A percentile compares a stretch with the other conserved stretches of the same genome.
Conservation (phyloP, 2,329 filamentous ascomycete species). For the Verticillium longisporum region DNA sequence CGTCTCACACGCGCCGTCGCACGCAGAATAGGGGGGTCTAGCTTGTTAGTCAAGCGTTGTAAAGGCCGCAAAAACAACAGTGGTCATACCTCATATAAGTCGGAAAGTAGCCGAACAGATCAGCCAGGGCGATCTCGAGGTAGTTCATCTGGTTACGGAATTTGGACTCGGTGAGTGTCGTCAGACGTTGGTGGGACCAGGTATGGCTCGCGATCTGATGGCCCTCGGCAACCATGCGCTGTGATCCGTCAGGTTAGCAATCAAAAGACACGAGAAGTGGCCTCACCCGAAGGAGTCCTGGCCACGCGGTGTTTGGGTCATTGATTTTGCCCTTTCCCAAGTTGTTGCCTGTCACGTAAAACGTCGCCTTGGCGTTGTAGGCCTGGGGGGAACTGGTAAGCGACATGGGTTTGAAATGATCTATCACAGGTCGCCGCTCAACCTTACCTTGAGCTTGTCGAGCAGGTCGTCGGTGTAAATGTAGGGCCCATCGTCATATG, state of each 20-base stretch:
- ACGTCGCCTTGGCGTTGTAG: slow-evolving; percentile 59
- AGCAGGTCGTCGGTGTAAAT: slow-evolving; percentile 34
- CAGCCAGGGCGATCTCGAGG: slow-evolving; percentile 48
- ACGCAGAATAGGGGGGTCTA: slow-evolving; percentile 35
- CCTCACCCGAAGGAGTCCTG: slow-evolving; percentile 27
- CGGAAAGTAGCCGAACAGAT: slow-evolving; percentile 47
- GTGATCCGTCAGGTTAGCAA: background rate
- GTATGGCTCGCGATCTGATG: slow-evolving; percentile 57
- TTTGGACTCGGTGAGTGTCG: slow-evolving; percentile 8
- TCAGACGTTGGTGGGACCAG: slow-evolving; percentile 35
- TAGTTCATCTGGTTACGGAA: slow-evolving; percentile 41
- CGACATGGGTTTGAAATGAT: background rate
- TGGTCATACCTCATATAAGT: slow-evolving; percentile 38
- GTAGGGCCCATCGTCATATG: slow-evolving; percentile 40
- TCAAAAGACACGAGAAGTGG: too few species aligned
- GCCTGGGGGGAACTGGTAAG: slow-evolving; percentile 14
- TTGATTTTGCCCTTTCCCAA: slow-evolving; percentile 40
- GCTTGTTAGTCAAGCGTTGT: background rate
- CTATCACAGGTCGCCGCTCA: background rate
- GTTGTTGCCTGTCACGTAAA: slow-evolving; percentile 46
- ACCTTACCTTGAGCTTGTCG: slow-evolving; percentile 32
- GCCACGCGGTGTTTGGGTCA: slow-evolving; percentile 29
- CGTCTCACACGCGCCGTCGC: slow-evolving; percentile 16
- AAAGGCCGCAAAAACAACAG: too few species aligned
- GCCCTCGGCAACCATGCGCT: slow-evolving; percentile 42